A percentile compares a stretch with the other conserved stretches of the same genome.
Evolutionary conservation across 1,284 basidiomycete genomes (phyloP).

Genomic region (Neonothopanus nambi): DNA sequence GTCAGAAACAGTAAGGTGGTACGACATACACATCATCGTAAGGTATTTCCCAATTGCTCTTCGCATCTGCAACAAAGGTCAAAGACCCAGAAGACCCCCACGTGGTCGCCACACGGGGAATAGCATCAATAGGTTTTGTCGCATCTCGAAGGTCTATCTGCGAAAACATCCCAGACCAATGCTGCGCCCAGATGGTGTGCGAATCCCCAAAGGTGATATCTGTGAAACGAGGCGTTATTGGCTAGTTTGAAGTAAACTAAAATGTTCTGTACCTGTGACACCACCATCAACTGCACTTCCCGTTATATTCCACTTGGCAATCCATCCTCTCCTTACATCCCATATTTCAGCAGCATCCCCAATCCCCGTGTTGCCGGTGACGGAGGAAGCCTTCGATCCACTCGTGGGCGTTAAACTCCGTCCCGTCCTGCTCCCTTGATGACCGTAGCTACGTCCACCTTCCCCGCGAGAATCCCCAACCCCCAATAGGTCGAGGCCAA

Average conservation of each 20-base stretch:
- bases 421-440: neutral
- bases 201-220: constrained; percentile 74
- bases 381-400: neutral
- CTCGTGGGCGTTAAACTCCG: neutral
- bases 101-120: constrained; percentile 65
- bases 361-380: constrained; percentile 3
- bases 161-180: constrained; percentile 77
- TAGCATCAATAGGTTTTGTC: constrained; percentile 64
- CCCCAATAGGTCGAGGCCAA: constrained; percentile 3
- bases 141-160: constrained; percentile 75
- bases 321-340: constrained; percentile 82
- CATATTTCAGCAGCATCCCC: constrained; percentile 78
- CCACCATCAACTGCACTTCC: constrained; percentile 66
- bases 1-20: constrained; percentile 12
- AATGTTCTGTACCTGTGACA: constrained; percentile 55
- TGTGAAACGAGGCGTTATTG: constrained; percentile 27
- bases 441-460: neutral
- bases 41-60: constrained; percentile 67
- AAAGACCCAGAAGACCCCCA: constrained; percentile 75
- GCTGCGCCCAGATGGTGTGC: constrained; percentile 75
- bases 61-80: constrained; percentile 66
- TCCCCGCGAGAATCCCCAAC: neutral
- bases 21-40: constrained; percentile 81
- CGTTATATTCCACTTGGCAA: constrained; percentile 80
- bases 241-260: constrained; percentile 7